These are phyloP conservation scores for Colletotrichum phormii DNA, from an alignment of 2,329 filamentous ascomycete genomes.

Conservation along the genomic window DNA sequence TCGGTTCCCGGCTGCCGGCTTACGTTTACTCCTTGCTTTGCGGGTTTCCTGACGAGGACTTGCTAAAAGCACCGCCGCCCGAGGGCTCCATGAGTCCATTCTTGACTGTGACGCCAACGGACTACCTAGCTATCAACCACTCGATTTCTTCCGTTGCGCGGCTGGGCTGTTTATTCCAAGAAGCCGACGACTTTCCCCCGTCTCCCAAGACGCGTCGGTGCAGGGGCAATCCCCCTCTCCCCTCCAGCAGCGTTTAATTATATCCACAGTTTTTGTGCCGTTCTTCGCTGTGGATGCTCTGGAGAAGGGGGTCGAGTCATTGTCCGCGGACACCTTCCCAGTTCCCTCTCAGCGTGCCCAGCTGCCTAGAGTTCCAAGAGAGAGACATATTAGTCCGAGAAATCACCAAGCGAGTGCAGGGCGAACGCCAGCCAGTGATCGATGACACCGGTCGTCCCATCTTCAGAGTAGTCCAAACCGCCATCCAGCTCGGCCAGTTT, in stretches of 20 bases:
- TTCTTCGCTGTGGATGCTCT: conserved; percentile 32
- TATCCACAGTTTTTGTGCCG: conserved; percentile 7
- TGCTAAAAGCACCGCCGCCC: neutral
- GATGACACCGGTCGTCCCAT: conserved; percentile 20
- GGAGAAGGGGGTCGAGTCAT: conserved; percentile 31
- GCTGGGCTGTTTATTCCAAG: conserved; percentile 10
- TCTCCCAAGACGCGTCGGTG: conserved; percentile 26
- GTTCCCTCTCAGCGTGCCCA: neutral
- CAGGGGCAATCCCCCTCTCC: conserved; percentile 24
- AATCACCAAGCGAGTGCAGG: neutral
- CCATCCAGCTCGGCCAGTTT: conserved; percentile 13
- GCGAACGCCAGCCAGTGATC: neutral
- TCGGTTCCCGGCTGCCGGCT: conserved; percentile 24
- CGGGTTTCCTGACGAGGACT: conserved; percentile 6
- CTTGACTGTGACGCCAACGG: conserved; percentile 24
- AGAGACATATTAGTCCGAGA: conserved; percentile 9
- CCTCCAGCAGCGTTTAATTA: conserved; percentile 1
- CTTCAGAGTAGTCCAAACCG: conserved; percentile 21
- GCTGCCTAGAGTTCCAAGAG: conserved; percentile 6
- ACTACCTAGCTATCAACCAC: neutral
- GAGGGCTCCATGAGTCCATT: conserved; percentile 20
- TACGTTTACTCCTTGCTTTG: conserved; percentile 23
- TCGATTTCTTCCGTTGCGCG: neutral
- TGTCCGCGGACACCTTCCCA: conserved; percentile 14
- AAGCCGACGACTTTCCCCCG: neutral